Conservation (phyloP, 108 stramenopile species). For the Stephanodiscus triporus region DNA sequence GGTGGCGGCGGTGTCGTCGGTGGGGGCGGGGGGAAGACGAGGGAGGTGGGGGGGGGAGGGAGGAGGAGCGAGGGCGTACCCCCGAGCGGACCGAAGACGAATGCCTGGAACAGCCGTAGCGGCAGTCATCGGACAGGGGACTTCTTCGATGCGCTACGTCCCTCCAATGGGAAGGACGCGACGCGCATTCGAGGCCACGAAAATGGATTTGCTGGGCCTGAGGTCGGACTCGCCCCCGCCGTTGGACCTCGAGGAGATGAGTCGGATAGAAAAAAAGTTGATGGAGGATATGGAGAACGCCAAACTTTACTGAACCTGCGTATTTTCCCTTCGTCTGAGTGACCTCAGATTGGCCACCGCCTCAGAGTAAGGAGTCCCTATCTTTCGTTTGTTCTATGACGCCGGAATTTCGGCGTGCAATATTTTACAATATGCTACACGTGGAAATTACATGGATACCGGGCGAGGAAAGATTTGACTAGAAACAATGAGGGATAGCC, state of each 20-base stretch:
- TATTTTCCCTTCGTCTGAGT: neutral
- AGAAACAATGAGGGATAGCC: neutral
- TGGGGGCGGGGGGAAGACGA: neutral
- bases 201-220: slow-evolving; percentile 43
- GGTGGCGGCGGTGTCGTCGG: neutral
- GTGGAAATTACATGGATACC: neutral
- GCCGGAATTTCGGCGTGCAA: neutral
- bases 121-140: neutral
- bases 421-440: neutral
- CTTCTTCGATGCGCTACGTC: slow-evolving; percentile 38
- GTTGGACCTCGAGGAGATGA: slow-evolving; percentile 45
- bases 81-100: too few relatives aligned
- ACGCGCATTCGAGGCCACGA: too few relatives aligned
- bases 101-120: too few relatives aligned
- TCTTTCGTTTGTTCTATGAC: too few relatives aligned
- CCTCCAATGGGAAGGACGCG: too few relatives aligned
- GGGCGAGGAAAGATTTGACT: neutral
- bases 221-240: slow-evolving; percentile 50
- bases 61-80: too few relatives aligned
- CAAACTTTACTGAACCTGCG: slow-evolving; percentile 19
- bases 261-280: slow-evolving; percentile 39
- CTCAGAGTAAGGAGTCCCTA: too few relatives aligned
- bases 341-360: too few relatives aligned
- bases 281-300: slow-evolving; percentile 46
- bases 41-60: neutral